phyloP scores from a whole-genome alignment of 208 protist species.

The Wallacemonas sp. region DNA sequence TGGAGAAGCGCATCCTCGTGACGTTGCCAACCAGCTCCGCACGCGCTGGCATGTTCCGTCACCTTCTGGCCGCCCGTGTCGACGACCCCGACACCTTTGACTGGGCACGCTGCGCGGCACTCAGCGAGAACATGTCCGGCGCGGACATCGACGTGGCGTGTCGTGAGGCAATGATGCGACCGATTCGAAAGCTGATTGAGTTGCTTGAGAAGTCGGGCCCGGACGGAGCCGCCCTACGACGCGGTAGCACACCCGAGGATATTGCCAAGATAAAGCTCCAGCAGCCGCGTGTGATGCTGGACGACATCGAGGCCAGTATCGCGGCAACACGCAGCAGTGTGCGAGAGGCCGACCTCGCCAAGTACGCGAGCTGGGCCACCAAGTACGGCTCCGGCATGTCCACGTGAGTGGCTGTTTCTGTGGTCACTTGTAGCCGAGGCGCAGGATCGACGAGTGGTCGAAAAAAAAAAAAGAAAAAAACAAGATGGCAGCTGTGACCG shows the following conservation, averaged over 20 bases:
- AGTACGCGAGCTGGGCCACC: slow-evolving; percentile 67
- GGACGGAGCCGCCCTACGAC: neutral
- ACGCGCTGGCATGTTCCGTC: slow-evolving; percentile 66
- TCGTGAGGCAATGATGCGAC: slow-evolving; percentile 91
- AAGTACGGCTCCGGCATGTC: slow-evolving; percentile 84
- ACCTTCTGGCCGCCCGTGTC: slow-evolving; percentile 38
- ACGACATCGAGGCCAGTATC: slow-evolving; percentile 79
- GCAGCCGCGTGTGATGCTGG: slow-evolving; percentile 54
- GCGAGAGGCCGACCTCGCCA: slow-evolving; percentile 45
- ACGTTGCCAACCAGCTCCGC: slow-evolving; percentile 73
- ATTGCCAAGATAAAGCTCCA: slow-evolving; percentile 29
- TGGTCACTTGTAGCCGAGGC: no score
- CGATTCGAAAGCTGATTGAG: slow-evolving; percentile 86
- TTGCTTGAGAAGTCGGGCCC: slow-evolving; percentile 51
- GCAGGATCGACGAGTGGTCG: no score
- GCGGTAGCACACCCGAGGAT: neutral
- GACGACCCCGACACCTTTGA: slow-evolving; percentile 24
- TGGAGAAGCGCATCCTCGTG: slow-evolving; percentile 93
- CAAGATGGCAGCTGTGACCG: no score
- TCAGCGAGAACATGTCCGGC: slow-evolving; percentile 86
- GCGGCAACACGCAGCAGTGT: slow-evolving; percentile 82
- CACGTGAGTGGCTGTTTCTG: slow-evolving; percentile 35
- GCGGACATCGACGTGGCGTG: slow-evolving; percentile 91
- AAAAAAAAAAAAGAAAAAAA: no score
- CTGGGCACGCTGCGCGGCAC: slow-evolving; percentile 56